These are phyloP conservation scores for Corylus avellana DNA, from an alignment of 306 rosid genomes.

Conservation along the genomic window DNA sequence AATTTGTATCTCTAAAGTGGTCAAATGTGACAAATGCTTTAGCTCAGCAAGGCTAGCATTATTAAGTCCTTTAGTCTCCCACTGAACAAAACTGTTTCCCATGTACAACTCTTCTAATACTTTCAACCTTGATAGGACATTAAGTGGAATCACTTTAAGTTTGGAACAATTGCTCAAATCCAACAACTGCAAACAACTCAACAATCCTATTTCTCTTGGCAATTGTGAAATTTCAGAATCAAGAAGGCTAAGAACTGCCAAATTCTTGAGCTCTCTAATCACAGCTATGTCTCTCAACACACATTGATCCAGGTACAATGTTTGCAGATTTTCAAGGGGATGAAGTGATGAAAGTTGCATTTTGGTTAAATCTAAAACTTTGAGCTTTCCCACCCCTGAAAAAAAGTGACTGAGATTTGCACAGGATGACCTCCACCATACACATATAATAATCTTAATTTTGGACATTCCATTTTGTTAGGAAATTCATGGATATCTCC, in stretches of 20 bases:
- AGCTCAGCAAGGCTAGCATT: slow-evolving; percentile 23
- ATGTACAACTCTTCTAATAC: slow-evolving; percentile 10
- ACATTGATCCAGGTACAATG: background rate
- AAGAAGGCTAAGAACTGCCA: slow-evolving; percentile 13
- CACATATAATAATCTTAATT: accelerated
- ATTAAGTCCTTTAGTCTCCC: slow-evolving; percentile 1
- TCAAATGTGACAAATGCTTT: background rate
- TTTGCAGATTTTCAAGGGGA: background rate
- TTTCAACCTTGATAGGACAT: slow-evolving; percentile 14
- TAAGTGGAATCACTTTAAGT: slow-evolving; percentile 14
- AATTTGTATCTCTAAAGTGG: background rate
- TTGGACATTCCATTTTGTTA: background rate
- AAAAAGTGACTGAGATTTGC: background rate
- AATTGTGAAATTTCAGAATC: background rate
- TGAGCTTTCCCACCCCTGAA: background rate
- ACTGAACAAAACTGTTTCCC: background rate
- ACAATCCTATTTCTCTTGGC: background rate
- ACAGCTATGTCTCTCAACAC: background rate
- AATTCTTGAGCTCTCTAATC: background rate
- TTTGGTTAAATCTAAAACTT: background rate
- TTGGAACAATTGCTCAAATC: background rate
- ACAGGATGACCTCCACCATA: accelerated
- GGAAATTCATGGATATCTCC: background rate
- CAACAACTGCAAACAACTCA: slow-evolving; percentile 5
- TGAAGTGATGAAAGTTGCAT: background rate